Percentiles rank a stretch among this genome's conserved stretches.
phyloP scores from a whole-genome alignment of 257 asterid species.

The Salvia hispanica region DNA sequence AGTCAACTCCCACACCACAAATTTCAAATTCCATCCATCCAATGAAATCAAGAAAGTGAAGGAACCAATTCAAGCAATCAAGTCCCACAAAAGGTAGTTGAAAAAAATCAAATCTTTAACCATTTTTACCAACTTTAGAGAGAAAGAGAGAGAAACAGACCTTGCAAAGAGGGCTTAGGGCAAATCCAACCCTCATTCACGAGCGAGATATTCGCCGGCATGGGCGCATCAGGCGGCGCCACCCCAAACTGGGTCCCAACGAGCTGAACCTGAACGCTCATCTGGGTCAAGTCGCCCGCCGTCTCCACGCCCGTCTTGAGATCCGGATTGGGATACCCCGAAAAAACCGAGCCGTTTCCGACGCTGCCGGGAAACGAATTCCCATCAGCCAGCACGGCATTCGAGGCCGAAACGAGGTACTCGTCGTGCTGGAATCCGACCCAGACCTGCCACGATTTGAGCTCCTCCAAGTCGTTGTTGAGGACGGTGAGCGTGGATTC shows the following conservation, averaged over 20 bases:
- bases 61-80: not conserved
- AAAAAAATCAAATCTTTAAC: not conserved
- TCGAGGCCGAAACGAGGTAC: conserved; percentile 76
- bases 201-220: conserved; percentile 70
- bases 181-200: conserved; percentile 84
- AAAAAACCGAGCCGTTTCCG: conserved; percentile 73
- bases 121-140: not conserved
- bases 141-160: conserved; percentile 36
- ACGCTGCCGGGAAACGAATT: conserved; percentile 65
- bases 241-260: conserved; percentile 92
- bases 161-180: conserved; percentile 61
- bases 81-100: not conserved
- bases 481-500: conserved; percentile 56
- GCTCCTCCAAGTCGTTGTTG: conserved; percentile 74
- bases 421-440: conserved; percentile 84
- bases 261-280: conserved; percentile 55
- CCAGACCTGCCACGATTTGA: conserved; percentile 76
- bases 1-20: not conserved
- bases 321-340: conserved; percentile 85
- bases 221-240: conserved; percentile 55
- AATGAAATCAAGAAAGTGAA: not conserved
- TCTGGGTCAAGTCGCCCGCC: conserved; percentile 87
- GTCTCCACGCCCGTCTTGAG: conserved; percentile 84
- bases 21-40: conserved; percentile 2
- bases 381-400: conserved; percentile 81